phyloP scores from a whole-genome alignment of 495 filamentous ascomycete species.

The Penicillium canariense region DNA sequence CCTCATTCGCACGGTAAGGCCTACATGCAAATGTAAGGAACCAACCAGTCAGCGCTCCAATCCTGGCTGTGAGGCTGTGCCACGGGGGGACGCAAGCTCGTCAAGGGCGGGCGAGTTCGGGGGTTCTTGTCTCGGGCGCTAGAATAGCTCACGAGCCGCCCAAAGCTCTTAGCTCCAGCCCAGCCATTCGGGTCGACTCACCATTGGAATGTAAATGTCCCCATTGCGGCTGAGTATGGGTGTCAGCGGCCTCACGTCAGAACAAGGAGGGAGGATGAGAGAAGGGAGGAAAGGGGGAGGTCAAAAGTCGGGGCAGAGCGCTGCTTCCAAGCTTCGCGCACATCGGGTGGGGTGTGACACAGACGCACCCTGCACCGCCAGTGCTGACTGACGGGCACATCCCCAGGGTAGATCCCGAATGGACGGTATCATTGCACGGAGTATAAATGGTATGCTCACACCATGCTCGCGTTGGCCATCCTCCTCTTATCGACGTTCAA shows the following conservation, averaged over 20 bases:
- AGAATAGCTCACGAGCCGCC: constrained; percentile 5
- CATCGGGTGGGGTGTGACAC: constrained; percentile 22
- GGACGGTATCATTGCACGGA: too few species aligned
- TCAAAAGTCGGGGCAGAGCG: too few species aligned
- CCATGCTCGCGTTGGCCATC: too few species aligned
- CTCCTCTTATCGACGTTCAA: too few species aligned
- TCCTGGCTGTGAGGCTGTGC: constrained; percentile 12
- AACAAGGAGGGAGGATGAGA: not conserved
- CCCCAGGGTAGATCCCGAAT: too few species aligned
- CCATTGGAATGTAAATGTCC: constrained; percentile 45
- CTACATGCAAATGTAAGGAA: constrained; percentile 43
- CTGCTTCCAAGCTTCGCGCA: constrained; percentile 3
- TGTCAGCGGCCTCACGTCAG: not conserved
- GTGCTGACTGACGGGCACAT: too few species aligned
- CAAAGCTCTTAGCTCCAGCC: not conserved
- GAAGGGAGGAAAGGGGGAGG: not conserved
- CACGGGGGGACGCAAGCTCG: constrained; percentile 12
- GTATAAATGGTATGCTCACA: too few species aligned
- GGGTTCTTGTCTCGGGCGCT: constrained; percentile 5
- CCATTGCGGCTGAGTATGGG: constrained; percentile 27
- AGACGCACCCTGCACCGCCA: too few species aligned
- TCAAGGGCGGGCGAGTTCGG: not conserved
- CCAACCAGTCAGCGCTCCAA: constrained; percentile 33
- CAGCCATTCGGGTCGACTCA: constrained; percentile 23
- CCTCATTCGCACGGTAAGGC: constrained; percentile 74